Conservation (phyloP, 2,329 filamentous ascomycete genomes). For the Sphaerulina musiva region DNA sequence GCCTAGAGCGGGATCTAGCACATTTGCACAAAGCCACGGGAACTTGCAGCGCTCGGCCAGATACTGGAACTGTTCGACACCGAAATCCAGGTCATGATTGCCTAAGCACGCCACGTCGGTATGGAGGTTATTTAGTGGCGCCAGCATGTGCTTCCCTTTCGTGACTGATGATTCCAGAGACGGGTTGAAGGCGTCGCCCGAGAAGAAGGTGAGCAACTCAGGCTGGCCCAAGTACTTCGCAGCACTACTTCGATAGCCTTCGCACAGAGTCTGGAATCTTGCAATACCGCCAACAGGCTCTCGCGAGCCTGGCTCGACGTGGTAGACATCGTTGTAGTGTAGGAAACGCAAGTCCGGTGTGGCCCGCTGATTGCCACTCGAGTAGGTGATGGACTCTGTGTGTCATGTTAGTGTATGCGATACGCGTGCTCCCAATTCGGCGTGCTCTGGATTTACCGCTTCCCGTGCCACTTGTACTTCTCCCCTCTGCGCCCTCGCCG, state of each 20-base stretch:
- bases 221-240: slow-evolving; percentile 57
- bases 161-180: slow-evolving; percentile 83
- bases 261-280: slow-evolving; percentile 70
- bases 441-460: background rate
- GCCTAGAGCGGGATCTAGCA: slow-evolving; percentile 75
- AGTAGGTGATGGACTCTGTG: slow-evolving; percentile 26
- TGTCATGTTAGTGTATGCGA: slow-evolving; percentile 1
- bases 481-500: background rate
- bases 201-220: slow-evolving; percentile 71
- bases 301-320: slow-evolving; percentile 67
- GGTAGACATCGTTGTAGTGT: slow-evolving; percentile 93
- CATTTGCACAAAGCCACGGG: slow-evolving; percentile 84
- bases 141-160: slow-evolving; percentile 85
- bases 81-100: slow-evolving; percentile 93
- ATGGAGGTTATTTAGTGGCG: slow-evolving; percentile 68
- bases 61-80: slow-evolving; percentile 70
- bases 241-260: slow-evolving; percentile 55
- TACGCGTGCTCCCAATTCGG: background rate
- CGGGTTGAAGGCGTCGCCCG: slow-evolving; percentile 87
- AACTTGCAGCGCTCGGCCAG: slow-evolving; percentile 70
- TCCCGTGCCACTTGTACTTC: background rate
- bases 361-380: slow-evolving; percentile 9
- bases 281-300: slow-evolving; percentile 78
- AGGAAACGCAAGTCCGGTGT: slow-evolving; percentile 65
- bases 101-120: slow-evolving; percentile 78